Base-by-base conservation (phyloP, 371 early-diverging fungal genomes). In the Actinomortierella ambigua region DNA sequence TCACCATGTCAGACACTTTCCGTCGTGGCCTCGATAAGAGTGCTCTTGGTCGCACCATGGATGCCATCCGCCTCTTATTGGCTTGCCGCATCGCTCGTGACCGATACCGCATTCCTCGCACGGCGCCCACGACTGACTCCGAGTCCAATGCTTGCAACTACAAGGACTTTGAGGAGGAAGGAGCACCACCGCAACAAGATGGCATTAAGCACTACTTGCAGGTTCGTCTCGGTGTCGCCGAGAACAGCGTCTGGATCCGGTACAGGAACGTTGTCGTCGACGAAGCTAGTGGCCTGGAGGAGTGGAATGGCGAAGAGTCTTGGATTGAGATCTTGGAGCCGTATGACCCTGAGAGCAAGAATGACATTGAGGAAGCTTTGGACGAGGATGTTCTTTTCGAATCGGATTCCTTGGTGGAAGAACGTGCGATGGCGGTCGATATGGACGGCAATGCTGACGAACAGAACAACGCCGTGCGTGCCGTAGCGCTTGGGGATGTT, bases 281-380 rank as follows among this genome's bases (percentile, higher is more conserved):
- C 18, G 75, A 63, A 34, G 11, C 4, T 11, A 34, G 34, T 41
- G 61, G 67, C 3, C 1, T 59, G 3, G 67, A 73, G 18, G 56
- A 57, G 47, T 67, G 28, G 58, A 63, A 73, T 24, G 75, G 75
- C 2, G 51, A 51, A 6, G 75, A 73, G 48, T 63, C 55, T 15
- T 73, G 75, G 75, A 11, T 48, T 11, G 75, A 73, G 48, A 60
- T 73, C 34, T 57, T 73, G 14, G 46, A 53, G n/a, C 75, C 67
- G 1, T 60, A 44, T 18, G 43, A 7, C 57, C 60, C 15, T 2
- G 57, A 0, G 64, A 66, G 27, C 11, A 34, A 14, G 68, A 62
- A 1, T 9, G 34, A 34, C 34, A 34, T 34, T 11, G 34, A 34
- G 34, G 34, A 48, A 3, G 64, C 59, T 22, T 39, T 50, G 3